Evolutionary conservation across 2,329 filamentous ascomycete species (phyloP).

Genomic region (Alternaria consortialis): DNA sequence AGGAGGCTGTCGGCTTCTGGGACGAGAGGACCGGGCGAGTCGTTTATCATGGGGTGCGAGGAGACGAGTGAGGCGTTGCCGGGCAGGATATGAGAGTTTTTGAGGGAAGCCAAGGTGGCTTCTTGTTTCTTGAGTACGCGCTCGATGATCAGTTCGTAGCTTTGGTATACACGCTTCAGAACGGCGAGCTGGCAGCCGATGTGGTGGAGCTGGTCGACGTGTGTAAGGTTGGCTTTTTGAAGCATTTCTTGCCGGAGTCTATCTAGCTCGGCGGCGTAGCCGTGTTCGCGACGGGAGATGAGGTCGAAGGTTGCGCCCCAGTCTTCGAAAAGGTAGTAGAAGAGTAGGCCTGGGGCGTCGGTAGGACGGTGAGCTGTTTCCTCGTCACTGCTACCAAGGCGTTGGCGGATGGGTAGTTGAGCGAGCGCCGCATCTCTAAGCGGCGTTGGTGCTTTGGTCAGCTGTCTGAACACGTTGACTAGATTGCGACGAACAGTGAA

Average conservation of each 20-base stretch:
- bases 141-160: constrained; percentile 67
- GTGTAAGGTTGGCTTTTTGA: constrained; percentile 55
- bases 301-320: constrained; percentile 68
- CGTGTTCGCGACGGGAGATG: constrained; percentile 59
- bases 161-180: constrained; percentile 67
- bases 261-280: constrained; percentile 60
- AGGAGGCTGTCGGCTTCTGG: constrained; percentile 52
- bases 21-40: constrained; percentile 32
- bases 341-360: constrained; percentile 68
- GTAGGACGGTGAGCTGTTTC: constrained; percentile 58
- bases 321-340: constrained; percentile 74
- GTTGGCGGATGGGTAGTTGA: constrained; percentile 56
- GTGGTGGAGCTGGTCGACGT: constrained; percentile 64
- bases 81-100: constrained; percentile 54
- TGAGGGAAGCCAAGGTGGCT: constrained; percentile 54
- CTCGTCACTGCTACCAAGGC: constrained; percentile 56
- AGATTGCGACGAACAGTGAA: constrained; percentile 66
- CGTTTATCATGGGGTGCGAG: constrained; percentile 25
- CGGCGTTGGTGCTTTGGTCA: constrained; percentile 63
- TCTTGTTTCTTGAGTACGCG: constrained; percentile 63
- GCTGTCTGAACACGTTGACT: constrained; percentile 67
- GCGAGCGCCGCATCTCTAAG: constrained; percentile 52
- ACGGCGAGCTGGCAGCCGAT: constrained; percentile 69
- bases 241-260: constrained; percentile 65
- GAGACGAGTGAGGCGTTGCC: constrained; percentile 42